Conservation (phyloP, 2,329 filamentous ascomycete genomes). For the Ophiocordyceps camponoti-saundersi region DNA sequence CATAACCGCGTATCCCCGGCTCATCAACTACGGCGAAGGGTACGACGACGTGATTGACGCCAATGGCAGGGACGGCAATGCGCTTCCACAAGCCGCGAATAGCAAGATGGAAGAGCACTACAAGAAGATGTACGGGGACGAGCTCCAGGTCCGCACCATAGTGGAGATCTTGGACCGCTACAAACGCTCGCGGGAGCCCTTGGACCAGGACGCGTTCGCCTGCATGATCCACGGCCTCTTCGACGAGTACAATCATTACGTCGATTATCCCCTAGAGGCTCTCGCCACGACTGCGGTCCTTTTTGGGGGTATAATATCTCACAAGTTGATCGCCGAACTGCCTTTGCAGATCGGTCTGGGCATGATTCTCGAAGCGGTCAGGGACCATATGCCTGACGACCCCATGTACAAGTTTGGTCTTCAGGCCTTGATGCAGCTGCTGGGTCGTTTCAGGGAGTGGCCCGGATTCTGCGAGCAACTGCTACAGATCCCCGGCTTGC, state of each 20-base stretch:
- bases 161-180: conserved; percentile 72
- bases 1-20: conserved; percentile 78
- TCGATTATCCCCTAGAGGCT: conserved; percentile 90
- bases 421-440: conserved; percentile 81
- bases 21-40: conserved; percentile 93
- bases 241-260: conserved; percentile 91
- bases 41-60: conserved; percentile 81
- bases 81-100: conserved; percentile 62
- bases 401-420: conserved; percentile 98
- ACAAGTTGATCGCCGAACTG: conserved; percentile 76
- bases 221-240: conserved; percentile 98
- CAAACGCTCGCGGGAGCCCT: conserved; percentile 68
- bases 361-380: conserved; percentile 94
- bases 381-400: conserved; percentile 65
- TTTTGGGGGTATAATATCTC: conserved; percentile 92
- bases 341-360: conserved; percentile 86
- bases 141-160: conserved; percentile 72
- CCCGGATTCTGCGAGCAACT: conserved; percentile 84
- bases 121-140: conserved; percentile 92
- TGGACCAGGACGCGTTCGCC: conserved; percentile 87
- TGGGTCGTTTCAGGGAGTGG: conserved; percentile 76
- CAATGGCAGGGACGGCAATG: conserved; percentile 69
- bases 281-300: conserved; percentile 89
- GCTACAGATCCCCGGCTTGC: conserved; percentile 63
- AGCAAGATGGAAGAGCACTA: conserved; percentile 94